A percentile compares a stretch with the other conserved stretches of the same genome.
Conservation (phyloP, 2,329 filamentous ascomycete species). For the Westerdykella aurantiaca region DNA sequence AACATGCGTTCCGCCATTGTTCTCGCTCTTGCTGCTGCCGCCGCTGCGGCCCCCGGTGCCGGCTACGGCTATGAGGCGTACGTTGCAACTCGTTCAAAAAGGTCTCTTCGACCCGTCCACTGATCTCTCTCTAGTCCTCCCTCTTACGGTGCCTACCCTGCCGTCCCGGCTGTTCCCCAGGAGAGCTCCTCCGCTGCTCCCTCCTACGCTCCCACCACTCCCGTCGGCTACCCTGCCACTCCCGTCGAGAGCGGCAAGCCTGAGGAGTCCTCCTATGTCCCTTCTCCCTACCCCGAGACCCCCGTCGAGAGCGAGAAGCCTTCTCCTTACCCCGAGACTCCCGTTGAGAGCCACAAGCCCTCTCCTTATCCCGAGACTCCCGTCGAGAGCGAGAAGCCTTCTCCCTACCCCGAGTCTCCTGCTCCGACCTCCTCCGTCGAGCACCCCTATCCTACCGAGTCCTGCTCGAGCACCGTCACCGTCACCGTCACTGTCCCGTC, state of each 20-base stretch:
- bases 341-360: background rate
- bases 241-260: background rate
- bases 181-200: conserved; percentile 3
- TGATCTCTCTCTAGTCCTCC: conserved; percentile 5
- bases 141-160: conserved; percentile 3
- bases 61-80: conserved; percentile 21
- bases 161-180: conserved; percentile 6
- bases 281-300: background rate
- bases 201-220: conserved; percentile 3
- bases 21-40: conserved; percentile 27
- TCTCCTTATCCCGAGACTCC: background rate
- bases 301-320: conserved; percentile 5
- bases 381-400: background rate
- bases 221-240: conserved; percentile 3
- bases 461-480: conserved; percentile 18
- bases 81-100: conserved; percentile 4
- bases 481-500: conserved; percentile 29
- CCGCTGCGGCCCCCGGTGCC: conserved; percentile 28
- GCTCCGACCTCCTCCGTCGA: conserved; percentile 17
- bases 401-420: conserved; percentile 21
- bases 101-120: conserved; percentile 1
- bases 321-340: conserved; percentile 9
- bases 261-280: background rate
- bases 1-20: conserved; percentile 38
- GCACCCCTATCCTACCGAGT: background rate